A percentile compares a stretch with the other conserved stretches of the same genome.
Conservation (phyloP, 305 asterid species). For the Fraxinus nigra region DNA sequence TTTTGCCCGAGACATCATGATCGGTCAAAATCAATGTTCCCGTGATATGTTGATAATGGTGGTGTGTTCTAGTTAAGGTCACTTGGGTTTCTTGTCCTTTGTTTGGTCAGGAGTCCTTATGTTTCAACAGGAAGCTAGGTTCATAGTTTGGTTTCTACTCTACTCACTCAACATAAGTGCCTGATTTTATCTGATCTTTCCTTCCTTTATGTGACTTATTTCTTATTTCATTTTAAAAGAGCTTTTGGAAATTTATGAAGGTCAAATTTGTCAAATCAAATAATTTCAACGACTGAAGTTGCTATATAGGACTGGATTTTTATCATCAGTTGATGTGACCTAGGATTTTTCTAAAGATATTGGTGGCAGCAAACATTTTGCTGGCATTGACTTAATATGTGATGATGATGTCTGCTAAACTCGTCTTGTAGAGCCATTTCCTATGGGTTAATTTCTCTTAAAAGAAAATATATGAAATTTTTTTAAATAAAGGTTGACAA, state of each 20-base stretch:
- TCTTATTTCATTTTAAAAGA: constrained; percentile 1
- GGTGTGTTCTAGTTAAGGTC: constrained; percentile 1
- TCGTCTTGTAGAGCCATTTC: background rate
- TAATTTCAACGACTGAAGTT: background rate
- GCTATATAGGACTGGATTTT: background rate
- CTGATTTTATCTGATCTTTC: background rate
- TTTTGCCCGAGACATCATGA: constrained; percentile 10
- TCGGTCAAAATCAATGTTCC: constrained; percentile 3
- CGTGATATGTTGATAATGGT: background rate
- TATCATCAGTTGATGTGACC: background rate
- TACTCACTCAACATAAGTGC: background rate
- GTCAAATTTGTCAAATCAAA: background rate
- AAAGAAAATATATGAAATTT: background rate
- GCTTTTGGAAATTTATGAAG: background rate
- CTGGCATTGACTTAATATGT: background rate
- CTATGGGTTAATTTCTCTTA: background rate
- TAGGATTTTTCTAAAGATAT: background rate
- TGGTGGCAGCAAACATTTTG: background rate
- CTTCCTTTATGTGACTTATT: background rate
- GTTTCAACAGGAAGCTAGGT: background rate
- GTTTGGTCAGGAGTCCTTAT: background rate
- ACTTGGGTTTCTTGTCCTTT: background rate
- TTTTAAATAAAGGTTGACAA: background rate
- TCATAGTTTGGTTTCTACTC: background rate
- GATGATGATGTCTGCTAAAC: background rate